phyloP scores from a whole-genome alignment of 2,329 filamentous ascomycete genomes.

The Aspergillus sclerotialis region DNA sequence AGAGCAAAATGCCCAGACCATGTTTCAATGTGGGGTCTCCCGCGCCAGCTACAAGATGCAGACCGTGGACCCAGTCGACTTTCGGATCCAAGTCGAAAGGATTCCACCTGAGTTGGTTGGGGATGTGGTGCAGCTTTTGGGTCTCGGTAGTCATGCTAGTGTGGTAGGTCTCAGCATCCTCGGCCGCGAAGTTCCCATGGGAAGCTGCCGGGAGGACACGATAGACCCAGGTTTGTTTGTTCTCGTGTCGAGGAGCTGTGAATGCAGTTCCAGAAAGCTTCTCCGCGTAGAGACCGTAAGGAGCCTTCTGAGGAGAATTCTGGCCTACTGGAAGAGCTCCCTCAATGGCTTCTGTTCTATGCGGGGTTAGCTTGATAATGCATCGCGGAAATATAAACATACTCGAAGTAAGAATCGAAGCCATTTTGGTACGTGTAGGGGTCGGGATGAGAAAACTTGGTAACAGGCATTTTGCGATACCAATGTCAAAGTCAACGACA shows the following conservation, averaged over 20 bases:
- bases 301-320: constrained; percentile 76
- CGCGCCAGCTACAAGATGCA: constrained; percentile 69
- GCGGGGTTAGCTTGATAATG: constrained; percentile 12
- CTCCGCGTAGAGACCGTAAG: constrained; percentile 75
- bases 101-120: constrained; percentile 76
- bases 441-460: constrained; percentile 55
- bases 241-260: constrained; percentile 61
- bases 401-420: constrained; percentile 73
- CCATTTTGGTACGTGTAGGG: constrained; percentile 73
- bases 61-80: constrained; percentile 60
- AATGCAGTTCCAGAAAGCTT: constrained; percentile 68
- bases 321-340: constrained; percentile 67
- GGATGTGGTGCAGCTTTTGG: constrained; percentile 63
- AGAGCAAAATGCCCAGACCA: constrained; percentile 74
- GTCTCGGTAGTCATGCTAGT: constrained; percentile 34
- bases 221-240: constrained; percentile 67
- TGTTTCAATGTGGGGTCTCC: constrained; percentile 73
- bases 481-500: too few species aligned
- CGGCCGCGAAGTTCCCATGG: constrained; percentile 45
- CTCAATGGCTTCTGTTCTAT: constrained; percentile 67
- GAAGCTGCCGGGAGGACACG: constrained; percentile 60
- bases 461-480: constrained; percentile 61
- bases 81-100: constrained; percentile 66
- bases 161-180: constrained; percentile 41
- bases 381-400: constrained; percentile 27